Evolutionary conservation across 495 filamentous ascomycete genomes (phyloP).

Genomic region (Aspergillus taichungensis): DNA sequence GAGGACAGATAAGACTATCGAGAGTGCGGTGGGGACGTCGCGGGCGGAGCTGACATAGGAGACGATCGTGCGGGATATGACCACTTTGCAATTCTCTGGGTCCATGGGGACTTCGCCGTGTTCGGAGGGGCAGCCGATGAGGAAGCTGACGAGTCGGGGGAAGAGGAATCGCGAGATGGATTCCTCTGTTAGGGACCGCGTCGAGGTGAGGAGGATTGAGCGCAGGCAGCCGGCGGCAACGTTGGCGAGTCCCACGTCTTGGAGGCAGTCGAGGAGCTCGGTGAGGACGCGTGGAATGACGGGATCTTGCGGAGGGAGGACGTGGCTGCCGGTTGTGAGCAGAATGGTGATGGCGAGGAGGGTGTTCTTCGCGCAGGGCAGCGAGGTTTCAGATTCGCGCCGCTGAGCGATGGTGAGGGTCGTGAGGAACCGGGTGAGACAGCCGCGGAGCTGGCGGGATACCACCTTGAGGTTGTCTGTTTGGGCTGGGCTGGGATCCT

Average conservation of each 20-base stretch:
- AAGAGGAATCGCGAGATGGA: conserved; percentile 64
- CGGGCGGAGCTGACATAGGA: conserved; percentile 52
- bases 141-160: conserved; percentile 67
- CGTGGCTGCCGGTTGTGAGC: conserved; percentile 66
- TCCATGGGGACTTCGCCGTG: conserved; percentile 48
- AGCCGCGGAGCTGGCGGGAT: conserved; percentile 56
- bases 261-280: conserved; percentile 77
- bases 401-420: conserved; percentile 78
- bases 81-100: conserved; percentile 59
- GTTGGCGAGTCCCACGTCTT: conserved; percentile 67
- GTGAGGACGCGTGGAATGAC: conserved; percentile 59
- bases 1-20: conserved; percentile 70
- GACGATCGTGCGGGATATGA: conserved; percentile 65
- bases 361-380: conserved; percentile 88
- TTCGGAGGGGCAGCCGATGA: conserved; percentile 52
- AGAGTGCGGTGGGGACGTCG: conserved; percentile 53
- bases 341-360: conserved; percentile 82
- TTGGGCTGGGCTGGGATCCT: conserved; percentile 21
- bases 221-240: conserved; percentile 83
- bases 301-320: conserved; percentile 62
- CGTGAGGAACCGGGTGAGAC: conserved; percentile 66
- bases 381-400: conserved; percentile 66
- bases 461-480: conserved; percentile 26
- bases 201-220: conserved; percentile 66
- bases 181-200: conserved; percentile 57